Base-by-base conservation (phyloP, 768 basidiomycete genomes). In the Panellus pusillus region DNA sequence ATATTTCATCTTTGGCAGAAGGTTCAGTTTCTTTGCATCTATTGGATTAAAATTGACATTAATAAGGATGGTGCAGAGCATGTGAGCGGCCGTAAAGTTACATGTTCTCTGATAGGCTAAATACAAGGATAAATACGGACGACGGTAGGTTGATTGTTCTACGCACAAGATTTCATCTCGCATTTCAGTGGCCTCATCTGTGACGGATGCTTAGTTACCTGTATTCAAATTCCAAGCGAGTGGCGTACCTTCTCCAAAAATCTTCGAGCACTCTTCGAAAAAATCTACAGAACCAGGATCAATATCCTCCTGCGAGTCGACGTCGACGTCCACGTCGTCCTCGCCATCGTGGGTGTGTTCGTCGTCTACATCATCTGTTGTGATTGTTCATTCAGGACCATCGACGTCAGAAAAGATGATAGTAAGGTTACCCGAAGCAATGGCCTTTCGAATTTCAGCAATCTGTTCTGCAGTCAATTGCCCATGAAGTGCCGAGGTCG, bases 361-460 rank as follows among this genome's bases (percentile, higher is more conserved):
- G 24, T 24, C 24, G 24, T 24, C 24, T 24, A 24, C 24, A 24
- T 24, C 24, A 6, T 24, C 24, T 24, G 24, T 24, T 24, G 24
- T 24, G 24, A 24, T 24, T 24, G 24, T 24, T 24, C 24, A 24
- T 24, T 24, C 24, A 24, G 24, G 24, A 24, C 24, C 24, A 24
- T 24, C 24, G 24, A 24, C 24, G 24, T 24, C 24, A 24, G 24
- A 24, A 24, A 24, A 24, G 24, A 24, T 44, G 20, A 44, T 44
- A 11, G 42, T 9, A 20, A 44, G 42, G 42, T 24, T 24, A 28
- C 28, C 42, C 42, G 42, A 44, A 44, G 42, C 42, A 19, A 44
- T 19, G 42, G 42, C 42, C 28, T 44, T 44, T 24, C 42, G 42
- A 44, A 44, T 44, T 44, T 24, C 42, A 44, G n/a, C 42, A 24